These are phyloP conservation scores for Candida taoyuanica DNA, from an alignment of 805 yeast genomes.

Conservation along the genomic window DNA sequence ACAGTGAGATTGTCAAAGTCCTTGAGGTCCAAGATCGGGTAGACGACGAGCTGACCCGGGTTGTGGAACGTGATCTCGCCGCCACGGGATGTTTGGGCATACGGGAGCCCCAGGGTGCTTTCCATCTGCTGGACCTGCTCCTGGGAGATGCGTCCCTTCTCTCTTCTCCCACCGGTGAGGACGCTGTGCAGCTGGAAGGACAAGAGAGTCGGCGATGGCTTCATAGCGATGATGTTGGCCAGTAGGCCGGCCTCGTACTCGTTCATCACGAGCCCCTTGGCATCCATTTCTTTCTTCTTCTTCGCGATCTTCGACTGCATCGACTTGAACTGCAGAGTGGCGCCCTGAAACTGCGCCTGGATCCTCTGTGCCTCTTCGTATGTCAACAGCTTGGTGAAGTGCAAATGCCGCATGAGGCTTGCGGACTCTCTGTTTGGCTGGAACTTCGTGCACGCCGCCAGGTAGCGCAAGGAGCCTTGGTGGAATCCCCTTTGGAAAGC, in stretches of 20 bases:
- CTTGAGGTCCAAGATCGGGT: constrained; percentile 69
- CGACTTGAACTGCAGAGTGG: constrained; percentile 53
- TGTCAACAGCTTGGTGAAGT: constrained; percentile 34
- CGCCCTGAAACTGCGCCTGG: constrained; percentile 52
- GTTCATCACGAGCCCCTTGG: constrained; percentile 38
- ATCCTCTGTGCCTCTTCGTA: constrained; percentile 48
- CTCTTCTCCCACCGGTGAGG: constrained; percentile 89
- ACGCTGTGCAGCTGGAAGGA: constrained; percentile 85
- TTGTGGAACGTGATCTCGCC: constrained; percentile 98
- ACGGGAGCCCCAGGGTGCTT: constrained; percentile 48
- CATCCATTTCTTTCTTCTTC: constrained; percentile 35
- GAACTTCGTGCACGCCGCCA: constrained; percentile 21
- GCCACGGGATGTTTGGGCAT: constrained; percentile 81
- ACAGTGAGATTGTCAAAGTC: constrained; percentile 53
- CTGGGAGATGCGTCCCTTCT: constrained; percentile 45
- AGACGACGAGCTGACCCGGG: constrained; percentile 87
- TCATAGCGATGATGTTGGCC: constrained; percentile 38
- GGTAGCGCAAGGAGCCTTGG: too few species aligned
- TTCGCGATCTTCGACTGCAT: constrained; percentile 44
- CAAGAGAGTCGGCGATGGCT: constrained; percentile 63
- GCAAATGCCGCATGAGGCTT: constrained; percentile 38
- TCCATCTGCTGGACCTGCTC: constrained; percentile 25
- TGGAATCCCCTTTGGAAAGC: too few species aligned
- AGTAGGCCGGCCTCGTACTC: constrained; percentile 45
- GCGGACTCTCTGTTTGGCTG: constrained; percentile 33